Conservation (phyloP, 225 moss, liverwort and hornwort genomes). For the Sphagnum tenellum region DNA sequence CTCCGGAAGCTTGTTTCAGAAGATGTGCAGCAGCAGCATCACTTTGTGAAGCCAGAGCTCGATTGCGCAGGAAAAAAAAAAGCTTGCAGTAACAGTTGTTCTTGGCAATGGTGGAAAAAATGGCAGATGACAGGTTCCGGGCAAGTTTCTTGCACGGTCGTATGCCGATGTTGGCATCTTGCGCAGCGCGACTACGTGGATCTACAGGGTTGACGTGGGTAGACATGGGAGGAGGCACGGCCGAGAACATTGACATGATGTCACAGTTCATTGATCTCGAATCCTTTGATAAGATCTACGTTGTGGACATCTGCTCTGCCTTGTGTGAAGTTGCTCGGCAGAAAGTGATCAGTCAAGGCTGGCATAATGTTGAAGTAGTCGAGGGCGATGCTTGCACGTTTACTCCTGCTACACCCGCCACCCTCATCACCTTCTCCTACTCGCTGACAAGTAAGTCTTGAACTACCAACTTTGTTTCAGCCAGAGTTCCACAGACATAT, state of each 20-base stretch:
- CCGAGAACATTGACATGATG: slow-evolving; percentile 62
- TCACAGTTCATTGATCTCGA: slow-evolving; percentile 35
- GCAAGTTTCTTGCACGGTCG: slow-evolving; percentile 45
- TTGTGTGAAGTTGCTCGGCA: slow-evolving; percentile 42
- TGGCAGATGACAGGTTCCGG: slow-evolving; percentile 45
- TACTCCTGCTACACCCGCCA: slow-evolving; percentile 22
- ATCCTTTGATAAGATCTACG: slow-evolving; percentile 27
- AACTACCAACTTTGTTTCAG: too few species aligned
- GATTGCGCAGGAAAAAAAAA: too few species aligned
- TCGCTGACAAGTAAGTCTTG: slow-evolving; percentile 64
- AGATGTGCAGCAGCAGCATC: too few species aligned
- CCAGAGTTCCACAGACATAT: too few species aligned
- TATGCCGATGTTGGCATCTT: slow-evolving; percentile 36
- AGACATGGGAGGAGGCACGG: slow-evolving; percentile 58
- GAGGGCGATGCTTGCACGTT: slow-evolving; percentile 48
- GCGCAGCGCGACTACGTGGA: slow-evolving; percentile 33
- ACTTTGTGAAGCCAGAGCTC: too few species aligned
- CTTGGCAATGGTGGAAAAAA: not conserved
- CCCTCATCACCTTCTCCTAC: slow-evolving; percentile 92
- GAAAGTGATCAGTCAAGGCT: slow-evolving; percentile 34
- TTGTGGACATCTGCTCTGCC: slow-evolving; percentile 46
- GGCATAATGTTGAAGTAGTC: slow-evolving; percentile 43
- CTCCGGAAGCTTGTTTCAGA: too few species aligned
- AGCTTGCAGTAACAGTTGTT: not conserved
- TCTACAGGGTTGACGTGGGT: slow-evolving; percentile 39